Evolutionary conservation across 495 filamentous ascomycete genomes (phyloP), one percentile per base, ranked within the genome.

Genomic region (Darksidea phi): DNA sequence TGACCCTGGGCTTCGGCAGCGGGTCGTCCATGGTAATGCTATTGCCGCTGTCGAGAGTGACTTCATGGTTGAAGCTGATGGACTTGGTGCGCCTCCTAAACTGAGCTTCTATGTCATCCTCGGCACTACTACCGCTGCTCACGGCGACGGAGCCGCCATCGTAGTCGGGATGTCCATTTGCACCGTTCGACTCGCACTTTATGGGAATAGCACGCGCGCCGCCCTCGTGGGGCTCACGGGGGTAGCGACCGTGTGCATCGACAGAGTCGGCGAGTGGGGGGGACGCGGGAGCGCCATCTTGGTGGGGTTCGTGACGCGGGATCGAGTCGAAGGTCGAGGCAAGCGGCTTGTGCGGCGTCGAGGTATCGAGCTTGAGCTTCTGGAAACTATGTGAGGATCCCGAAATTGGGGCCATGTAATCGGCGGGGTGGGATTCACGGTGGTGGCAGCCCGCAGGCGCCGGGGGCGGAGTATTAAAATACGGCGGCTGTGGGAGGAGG

Each of bases 41-140:
- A 28, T 65, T 64, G 12, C 76, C 76, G 24, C 67, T 67, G 60
- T 77, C 75, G 21, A 75, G 58, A 24, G 66, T 76, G 42, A 79
- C 77, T 38, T 67, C 55, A 8, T 71, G 60, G 53, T 73, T 70
- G 55, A 79, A 79, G 48, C 67, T 71, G 48, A 79, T 75, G 58
- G 77, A 76, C 18, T 62, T 60, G 46, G 61, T 66, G 24, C 76
- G 64, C 13, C 58, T 56, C 7, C 59, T 53, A 32, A 71, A 64
- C 11, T 62, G 36, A 1, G 50, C 43, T 51, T 63, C 63, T 23
- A 64, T 43, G 43, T 68, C 61, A 7, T 59, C 59, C 41, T 20
- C 41, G 5, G 5, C 41, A 15, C 41, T 43, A 47, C 32, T 50
- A 26, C 57, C 45, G 26, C 23, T 48, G 36, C 32, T 34, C 28